phyloP scores from a whole-genome alignment of 495 filamentous ascomycete genomes.

The Aspergillus panamensis region DNA sequence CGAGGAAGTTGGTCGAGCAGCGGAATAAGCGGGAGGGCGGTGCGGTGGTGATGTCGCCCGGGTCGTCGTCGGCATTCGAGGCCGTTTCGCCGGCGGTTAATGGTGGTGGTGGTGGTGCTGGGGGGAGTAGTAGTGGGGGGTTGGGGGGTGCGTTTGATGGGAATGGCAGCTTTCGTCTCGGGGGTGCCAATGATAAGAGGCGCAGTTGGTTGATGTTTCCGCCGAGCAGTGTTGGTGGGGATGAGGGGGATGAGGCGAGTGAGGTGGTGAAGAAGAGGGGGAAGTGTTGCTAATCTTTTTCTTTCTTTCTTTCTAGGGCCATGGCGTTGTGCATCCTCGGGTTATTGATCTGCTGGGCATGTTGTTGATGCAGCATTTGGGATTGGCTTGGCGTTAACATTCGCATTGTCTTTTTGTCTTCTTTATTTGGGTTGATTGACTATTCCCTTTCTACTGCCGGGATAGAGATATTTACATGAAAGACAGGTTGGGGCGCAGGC shows the following conservation, averaged over 20 bases:
- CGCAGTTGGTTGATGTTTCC: conserved; percentile 53
- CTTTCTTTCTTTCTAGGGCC: background rate
- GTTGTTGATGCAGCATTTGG: background rate
- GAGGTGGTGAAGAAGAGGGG: conserved; percentile 28
- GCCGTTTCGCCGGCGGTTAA: conserved; percentile 9
- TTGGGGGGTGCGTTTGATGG: conserved; percentile 20
- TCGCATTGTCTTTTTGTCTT: conserved; percentile 8
- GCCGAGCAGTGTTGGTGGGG: conserved; percentile 35
- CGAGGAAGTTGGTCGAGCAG: conserved; percentile 91
- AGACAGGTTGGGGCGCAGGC: conserved; percentile 2
- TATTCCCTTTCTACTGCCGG: background rate
- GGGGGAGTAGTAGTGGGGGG: too few species aligned
- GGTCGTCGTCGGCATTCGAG: conserved; percentile 20
- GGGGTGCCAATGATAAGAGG: conserved; percentile 41
- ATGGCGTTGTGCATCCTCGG: background rate
- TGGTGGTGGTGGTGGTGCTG: background rate
- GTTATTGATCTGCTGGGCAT: background rate
- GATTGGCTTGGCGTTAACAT: background rate
- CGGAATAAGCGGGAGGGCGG: conserved; percentile 59
- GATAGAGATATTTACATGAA: background rate
- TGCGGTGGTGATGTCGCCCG: conserved; percentile 15
- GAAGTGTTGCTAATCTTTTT: conserved; percentile 39
- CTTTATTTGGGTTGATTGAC: conserved; percentile 9
- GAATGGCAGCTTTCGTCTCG: conserved; percentile 46
- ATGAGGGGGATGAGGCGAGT: conserved; percentile 32